phyloP scores from a whole-genome alignment of 495 filamentous ascomycete genomes.

The Penicillium bialowiezense region DNA sequence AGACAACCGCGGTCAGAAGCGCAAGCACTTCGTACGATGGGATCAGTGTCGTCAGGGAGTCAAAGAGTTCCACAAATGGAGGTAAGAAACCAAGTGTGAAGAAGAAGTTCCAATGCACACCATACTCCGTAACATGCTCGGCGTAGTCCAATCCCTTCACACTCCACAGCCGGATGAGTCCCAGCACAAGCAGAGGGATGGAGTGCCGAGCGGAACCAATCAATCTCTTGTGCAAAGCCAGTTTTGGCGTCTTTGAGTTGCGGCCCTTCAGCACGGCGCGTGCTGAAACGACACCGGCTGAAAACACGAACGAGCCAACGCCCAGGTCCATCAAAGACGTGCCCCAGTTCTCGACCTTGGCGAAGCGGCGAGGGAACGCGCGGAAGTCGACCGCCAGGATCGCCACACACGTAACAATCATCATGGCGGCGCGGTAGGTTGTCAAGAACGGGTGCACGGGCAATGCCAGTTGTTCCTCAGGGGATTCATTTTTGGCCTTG shows the following conservation, averaged over 20 bases:
- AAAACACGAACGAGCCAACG: conserved; percentile 97
- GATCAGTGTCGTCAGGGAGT: conserved; percentile 53
- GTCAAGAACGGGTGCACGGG: conserved; percentile 90
- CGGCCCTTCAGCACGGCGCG: conserved; percentile 76
- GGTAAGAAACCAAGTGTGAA: conserved; percentile 90
- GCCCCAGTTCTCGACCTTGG: conserved; percentile 97
- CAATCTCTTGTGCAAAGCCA: conserved; percentile 53
- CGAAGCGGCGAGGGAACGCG: conserved; percentile 89
- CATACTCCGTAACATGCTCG: conserved; percentile 97
- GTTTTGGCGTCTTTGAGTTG: conserved; percentile 33
- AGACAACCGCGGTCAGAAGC: conserved; percentile 58
- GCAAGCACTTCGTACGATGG: conserved; percentile 74
- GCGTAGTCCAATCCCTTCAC: conserved; percentile 96
- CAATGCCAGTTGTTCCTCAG: conserved; percentile 45
- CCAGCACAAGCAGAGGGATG: conserved; percentile 76
- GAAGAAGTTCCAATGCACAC: conserved; percentile 99
- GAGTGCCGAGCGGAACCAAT: conserved; percentile 69
- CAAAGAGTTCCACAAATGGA: conserved; percentile 85
- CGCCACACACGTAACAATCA: conserved; percentile 86
- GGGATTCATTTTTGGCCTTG: conserved; percentile 25
- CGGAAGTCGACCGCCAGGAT: conserved; percentile 98
- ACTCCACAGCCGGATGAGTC: conserved; percentile 75
- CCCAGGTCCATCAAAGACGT: conserved; percentile 98
- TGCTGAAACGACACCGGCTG: conserved; percentile 87
- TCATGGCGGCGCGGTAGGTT: conserved; percentile 84